A percentile compares a stretch with the other conserved stretches of the same genome.
Evolutionary conservation across 345 rosid species (phyloP).

Genomic region (Gossypium turneri): DNA sequence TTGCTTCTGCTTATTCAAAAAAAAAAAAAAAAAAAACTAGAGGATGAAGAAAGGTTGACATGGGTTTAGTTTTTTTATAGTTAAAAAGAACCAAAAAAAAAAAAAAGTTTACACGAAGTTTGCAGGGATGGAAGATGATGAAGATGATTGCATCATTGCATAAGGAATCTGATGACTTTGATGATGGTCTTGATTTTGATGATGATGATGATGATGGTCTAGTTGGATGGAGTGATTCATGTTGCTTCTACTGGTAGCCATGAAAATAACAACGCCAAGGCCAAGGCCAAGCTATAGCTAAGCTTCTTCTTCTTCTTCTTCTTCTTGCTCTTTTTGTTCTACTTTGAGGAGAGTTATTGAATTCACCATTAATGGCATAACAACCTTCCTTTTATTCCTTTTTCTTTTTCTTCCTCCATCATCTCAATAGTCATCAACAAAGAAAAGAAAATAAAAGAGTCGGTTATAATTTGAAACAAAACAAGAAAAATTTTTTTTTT

Average conservation of each 20-base stretch:
- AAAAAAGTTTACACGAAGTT: constrained; percentile 57
- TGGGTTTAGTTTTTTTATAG: background rate
- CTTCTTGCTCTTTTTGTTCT: background rate
- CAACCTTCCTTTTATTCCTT: constrained; percentile 25
- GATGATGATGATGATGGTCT: constrained; percentile 38
- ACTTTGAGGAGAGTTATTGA: constrained; percentile 19
- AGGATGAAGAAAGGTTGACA: background rate
- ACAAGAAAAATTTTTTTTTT: background rate
- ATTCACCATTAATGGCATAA: constrained; percentile 41
- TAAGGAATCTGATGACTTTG: constrained; percentile 38
- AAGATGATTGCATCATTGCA: constrained; percentile 45
- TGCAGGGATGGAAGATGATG: constrained; percentile 46
- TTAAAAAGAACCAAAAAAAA: background rate
- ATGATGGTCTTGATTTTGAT: constrained; percentile 25
- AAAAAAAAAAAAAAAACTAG: background rate
- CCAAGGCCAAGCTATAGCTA: constrained; percentile 7
- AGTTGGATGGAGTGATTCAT: constrained; percentile 28
- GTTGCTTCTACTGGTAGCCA: constrained; percentile 43
- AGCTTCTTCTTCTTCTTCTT: background rate
- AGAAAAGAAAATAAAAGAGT: constrained; percentile 18
- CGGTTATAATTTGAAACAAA: constrained; percentile 29
- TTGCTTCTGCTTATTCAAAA: constrained; percentile 28
- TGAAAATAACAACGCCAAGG: constrained; percentile 21
- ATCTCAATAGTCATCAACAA: background rate
- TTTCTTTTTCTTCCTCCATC: constrained; percentile 26